A percentile compares a stretch with the other conserved stretches of the same genome.
These are phyloP conservation scores for Ophiocordyceps unilateralis DNA, from an alignment of 2,329 filamentous ascomycete species.

Conservation along the genomic window DNA sequence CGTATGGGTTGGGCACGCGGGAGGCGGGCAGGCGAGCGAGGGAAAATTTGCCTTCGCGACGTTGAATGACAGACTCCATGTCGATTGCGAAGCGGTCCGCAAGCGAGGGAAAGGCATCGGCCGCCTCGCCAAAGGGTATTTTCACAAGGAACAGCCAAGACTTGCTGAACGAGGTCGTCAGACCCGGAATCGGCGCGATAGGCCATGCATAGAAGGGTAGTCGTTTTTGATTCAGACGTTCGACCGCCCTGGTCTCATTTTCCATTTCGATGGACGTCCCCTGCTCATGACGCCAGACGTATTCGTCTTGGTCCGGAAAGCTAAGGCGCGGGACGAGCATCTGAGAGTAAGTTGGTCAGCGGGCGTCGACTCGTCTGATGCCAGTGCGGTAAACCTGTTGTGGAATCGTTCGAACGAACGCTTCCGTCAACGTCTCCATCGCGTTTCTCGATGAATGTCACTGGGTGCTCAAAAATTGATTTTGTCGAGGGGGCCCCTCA, in stretches of 20 bases:
- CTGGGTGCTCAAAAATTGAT: not conserved
- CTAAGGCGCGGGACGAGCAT: conserved; percentile 4
- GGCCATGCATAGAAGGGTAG: conserved; percentile 11
- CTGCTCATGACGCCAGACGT: conserved; percentile 11
- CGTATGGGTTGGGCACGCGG: conserved; percentile 15
- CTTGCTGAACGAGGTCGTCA: conserved; percentile 11
- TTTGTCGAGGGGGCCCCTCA: not conserved
- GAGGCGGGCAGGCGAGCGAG: conserved; percentile 10
- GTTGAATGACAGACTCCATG: conserved; percentile 8
- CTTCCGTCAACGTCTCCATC: not conserved
- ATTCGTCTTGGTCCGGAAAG: conserved; percentile 10
- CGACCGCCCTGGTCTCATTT: conserved; percentile 12
- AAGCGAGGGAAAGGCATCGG: conserved; percentile 9
- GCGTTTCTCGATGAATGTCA: not conserved
- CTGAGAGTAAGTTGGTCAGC: not conserved
- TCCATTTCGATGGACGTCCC: conserved; percentile 16
- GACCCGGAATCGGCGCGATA: conserved; percentile 12
- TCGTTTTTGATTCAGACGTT: conserved; percentile 10
- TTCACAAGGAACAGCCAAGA: conserved; percentile 16
- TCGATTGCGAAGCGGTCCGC: conserved; percentile 13
- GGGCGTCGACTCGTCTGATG: not conserved
- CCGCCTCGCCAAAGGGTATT: conserved; percentile 6
- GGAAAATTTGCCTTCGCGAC: conserved; percentile 7
- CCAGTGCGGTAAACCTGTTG: not conserved
- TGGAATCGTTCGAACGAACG: not conserved